A percentile compares a stretch with the other conserved stretches of the same genome.
Conservation (phyloP, 2,329 filamentous ascomycete genomes). For the Cyphellophora attinorum region DNA sequence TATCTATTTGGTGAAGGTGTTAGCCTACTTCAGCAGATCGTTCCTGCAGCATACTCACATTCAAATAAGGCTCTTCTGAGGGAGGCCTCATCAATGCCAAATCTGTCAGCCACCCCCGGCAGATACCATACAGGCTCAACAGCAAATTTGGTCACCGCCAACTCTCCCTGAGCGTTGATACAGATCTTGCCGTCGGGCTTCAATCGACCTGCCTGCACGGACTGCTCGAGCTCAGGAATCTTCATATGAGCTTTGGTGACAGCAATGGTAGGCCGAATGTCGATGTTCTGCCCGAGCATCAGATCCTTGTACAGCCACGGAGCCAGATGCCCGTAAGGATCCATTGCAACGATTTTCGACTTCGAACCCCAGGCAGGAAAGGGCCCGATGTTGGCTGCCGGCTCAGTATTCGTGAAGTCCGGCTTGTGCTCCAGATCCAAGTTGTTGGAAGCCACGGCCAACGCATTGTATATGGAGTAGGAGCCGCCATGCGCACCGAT, state of each 20-base stretch:
- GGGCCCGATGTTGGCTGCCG: constrained; percentile 78
- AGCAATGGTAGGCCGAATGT: constrained; percentile 83
- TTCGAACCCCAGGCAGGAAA: constrained; percentile 82
- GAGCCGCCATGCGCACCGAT: constrained; percentile 74
- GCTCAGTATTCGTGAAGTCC: constrained; percentile 77
- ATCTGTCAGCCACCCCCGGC: constrained; percentile 80
- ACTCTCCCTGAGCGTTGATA: constrained; percentile 72
- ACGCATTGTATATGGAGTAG: constrained; percentile 90
- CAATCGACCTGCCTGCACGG: constrained; percentile 68
- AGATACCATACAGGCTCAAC: constrained; percentile 91
- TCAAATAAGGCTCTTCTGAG: constrained; percentile 84
- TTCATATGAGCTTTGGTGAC: constrained; percentile 93
- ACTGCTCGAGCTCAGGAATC: constrained; percentile 87
- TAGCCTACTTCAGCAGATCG: background rate
- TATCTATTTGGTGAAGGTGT: constrained; percentile 49
- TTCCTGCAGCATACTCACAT: too few relatives aligned
- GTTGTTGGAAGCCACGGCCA: constrained; percentile 86
- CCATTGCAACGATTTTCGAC: constrained; percentile 96
- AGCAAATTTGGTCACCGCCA: constrained; percentile 91
- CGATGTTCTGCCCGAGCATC: constrained; percentile 69
- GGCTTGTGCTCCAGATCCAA: constrained; percentile 72
- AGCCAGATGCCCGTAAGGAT: constrained; percentile 80
- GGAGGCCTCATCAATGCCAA: constrained; percentile 85
- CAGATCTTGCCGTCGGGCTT: constrained; percentile 80
- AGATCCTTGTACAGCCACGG: constrained; percentile 74